Evolutionary conservation across 2,329 filamentous ascomycete genomes (phyloP).

Genomic region (Stagonosporopsis vannaccii): DNA sequence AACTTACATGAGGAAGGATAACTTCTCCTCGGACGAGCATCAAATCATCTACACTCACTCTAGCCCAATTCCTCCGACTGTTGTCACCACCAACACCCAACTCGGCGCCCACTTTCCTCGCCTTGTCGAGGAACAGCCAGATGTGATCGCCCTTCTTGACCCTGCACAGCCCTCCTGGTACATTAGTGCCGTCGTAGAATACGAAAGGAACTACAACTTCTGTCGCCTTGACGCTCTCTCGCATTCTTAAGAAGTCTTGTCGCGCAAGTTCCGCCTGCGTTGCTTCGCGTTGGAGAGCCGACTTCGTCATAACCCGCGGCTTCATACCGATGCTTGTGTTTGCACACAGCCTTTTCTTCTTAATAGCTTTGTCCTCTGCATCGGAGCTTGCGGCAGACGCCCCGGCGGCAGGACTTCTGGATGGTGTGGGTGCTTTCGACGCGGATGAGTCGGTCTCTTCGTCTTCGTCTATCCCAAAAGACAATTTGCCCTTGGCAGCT

Average conservation of each 20-base stretch:
- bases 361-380: slow-evolving; percentile 43
- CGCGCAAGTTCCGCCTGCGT: slow-evolving; percentile 76
- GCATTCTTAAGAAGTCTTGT: slow-evolving; percentile 81
- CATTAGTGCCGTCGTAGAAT: slow-evolving; percentile 94
- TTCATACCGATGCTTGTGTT: slow-evolving; percentile 64
- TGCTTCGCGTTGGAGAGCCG: slow-evolving; percentile 78
- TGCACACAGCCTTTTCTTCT: slow-evolving; percentile 62
- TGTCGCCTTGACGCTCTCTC: slow-evolving; percentile 85
- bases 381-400: slow-evolving; percentile 45
- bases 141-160: slow-evolving; percentile 93
- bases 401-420: slow-evolving; percentile 50
- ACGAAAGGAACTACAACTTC: slow-evolving; percentile 94
- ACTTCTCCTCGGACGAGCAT: slow-evolving; percentile 90
- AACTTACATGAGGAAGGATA: slow-evolving; percentile 86
- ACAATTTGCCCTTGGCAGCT: slow-evolving; percentile 67
- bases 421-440: slow-evolving; percentile 48
- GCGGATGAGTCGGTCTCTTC: slow-evolving; percentile 60
- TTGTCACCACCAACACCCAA: slow-evolving; percentile 74
- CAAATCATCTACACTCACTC: slow-evolving; percentile 92
- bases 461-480: slow-evolving; percentile 75
- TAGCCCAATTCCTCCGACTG: slow-evolving; percentile 82
- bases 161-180: slow-evolving; percentile 81
- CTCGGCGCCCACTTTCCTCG: slow-evolving; percentile 87
- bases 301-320: slow-evolving; percentile 81
- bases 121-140: slow-evolving; percentile 93